A percentile compares a stretch with the other conserved stretches of the same genome.
Evolutionary conservation across 371 early-diverging fungal species (phyloP).

Genomic region (Lichtheimia ornata): DNA sequence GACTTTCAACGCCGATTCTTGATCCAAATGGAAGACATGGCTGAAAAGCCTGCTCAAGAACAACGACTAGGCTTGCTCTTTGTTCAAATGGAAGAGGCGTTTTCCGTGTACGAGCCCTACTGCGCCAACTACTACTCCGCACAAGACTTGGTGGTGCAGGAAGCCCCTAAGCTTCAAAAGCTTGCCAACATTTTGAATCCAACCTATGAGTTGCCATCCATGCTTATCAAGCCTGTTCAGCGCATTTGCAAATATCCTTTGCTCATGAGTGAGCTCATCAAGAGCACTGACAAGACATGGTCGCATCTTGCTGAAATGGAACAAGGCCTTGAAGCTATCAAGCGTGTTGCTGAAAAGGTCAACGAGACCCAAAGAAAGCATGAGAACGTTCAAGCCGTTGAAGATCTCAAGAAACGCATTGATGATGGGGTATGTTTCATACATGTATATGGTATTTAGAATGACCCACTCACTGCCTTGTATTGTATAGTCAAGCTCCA

Average conservation of each 20-base stretch:
- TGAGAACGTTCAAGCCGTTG: conserved; percentile 79
- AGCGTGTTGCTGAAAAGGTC: conserved; percentile 85
- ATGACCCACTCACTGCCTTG: neutral
- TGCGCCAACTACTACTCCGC: conserved; percentile 91
- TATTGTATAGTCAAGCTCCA: conserved; percentile 16
- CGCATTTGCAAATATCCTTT: conserved; percentile 97
- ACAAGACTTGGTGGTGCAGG: conserved; percentile 58
- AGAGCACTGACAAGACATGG: conserved; percentile 70
- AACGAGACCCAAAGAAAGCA: conserved; percentile 91
- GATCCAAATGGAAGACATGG: conserved; percentile 86
- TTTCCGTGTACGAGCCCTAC: conserved; percentile 92
- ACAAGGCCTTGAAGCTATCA: conserved; percentile 78
- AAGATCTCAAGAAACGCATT: conserved; percentile 73
- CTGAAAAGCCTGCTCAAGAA: conserved; percentile 70
- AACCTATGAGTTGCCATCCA: conserved; percentile 81
- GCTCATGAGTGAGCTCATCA: conserved; percentile 83
- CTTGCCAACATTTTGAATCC: conserved; percentile 81
- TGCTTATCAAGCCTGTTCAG: conserved; percentile 96
- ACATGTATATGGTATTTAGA: neutral
- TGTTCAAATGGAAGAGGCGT: conserved; percentile 81
- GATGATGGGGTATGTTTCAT: conserved; percentile 11
- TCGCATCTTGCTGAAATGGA: conserved; percentile 77
- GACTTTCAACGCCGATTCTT: conserved; percentile 96
- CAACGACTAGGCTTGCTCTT: conserved; percentile 88
- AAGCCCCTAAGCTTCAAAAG: conserved; percentile 53